A percentile compares a stretch with the other conserved stretches of the same genome.
phyloP scores from a whole-genome alignment of 1,284 basidiomycete genomes.

The Irpex sp. region DNA sequence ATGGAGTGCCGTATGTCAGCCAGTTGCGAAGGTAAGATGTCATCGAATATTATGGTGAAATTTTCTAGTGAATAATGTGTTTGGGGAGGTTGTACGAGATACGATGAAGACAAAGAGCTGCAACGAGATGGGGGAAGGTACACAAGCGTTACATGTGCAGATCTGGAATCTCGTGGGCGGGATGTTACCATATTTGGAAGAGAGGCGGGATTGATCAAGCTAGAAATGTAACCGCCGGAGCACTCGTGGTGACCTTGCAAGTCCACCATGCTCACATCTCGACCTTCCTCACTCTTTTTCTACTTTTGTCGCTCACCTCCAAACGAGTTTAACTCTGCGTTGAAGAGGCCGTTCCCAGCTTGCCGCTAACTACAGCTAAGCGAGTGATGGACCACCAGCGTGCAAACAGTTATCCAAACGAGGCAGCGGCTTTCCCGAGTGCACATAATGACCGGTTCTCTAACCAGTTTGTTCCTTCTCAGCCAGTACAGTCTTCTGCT shows the following conservation, averaged over 20 bases:
- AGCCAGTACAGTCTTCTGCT: background rate
- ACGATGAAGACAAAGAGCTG: too few relatives aligned
- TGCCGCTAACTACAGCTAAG: background rate
- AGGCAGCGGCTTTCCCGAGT: background rate
- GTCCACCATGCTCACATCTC: background rate
- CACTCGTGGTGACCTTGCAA: background rate
- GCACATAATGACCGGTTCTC: background rate
- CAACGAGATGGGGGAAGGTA: too few relatives aligned
- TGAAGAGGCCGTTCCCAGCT: background rate
- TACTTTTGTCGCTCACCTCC: background rate
- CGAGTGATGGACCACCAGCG: background rate
- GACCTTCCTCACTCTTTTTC: background rate
- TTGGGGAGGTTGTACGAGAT: too few relatives aligned
- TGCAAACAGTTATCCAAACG: background rate
- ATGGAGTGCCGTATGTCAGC: conserved; percentile 17
- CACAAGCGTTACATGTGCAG: background rate
- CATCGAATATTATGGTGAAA: conserved; percentile 13
- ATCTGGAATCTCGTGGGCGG: background rate
- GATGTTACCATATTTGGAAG: background rate
- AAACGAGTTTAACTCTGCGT: background rate
- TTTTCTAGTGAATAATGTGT: too few relatives aligned
- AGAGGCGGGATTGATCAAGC: background rate
- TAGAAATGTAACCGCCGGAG: background rate
- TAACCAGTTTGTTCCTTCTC: background rate
- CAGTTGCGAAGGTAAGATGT: conserved; percentile 28